Evolutionary conservation across 1,139 yeast species (phyloP), one percentile per base, ranked within the genome.

Genomic region (Hanseniaspora gamundiae): DNA sequence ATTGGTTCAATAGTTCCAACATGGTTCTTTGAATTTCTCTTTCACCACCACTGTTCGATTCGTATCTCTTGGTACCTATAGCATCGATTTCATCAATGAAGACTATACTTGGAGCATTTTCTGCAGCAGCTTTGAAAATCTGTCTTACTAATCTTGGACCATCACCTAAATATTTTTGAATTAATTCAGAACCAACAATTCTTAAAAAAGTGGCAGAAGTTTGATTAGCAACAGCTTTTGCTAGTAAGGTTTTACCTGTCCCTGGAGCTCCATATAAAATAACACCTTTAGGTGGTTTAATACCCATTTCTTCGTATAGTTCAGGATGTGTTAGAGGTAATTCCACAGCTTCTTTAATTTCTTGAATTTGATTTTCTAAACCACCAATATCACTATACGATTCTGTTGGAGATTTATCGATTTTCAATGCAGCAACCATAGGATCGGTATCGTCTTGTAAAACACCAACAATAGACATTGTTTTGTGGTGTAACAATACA

Each of bases 41-140:
- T 67, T 91, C 98, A 59, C 97, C 98, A 33, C 98, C 97, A 29
- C 95, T 82, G 24, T 91, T 78, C 1, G 96, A 86, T 49, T 91
- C 98, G 63, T 88, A 91, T 65, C 99, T 80, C 65, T 91, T 91
- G 19, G 95, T 84, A 64, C 98, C 99, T 61, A 93, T 91, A 39
- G 99, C 98, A 67, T 93, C 99, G 59, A 93, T 91, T 68, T 93
- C 99, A 67, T 93, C 99, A 54, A 93, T 93, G 60, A 93, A 93
- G 35, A 93, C 96, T 69, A 93, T 93, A 9, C 95, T 81, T 38
- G 99, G 98, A 0, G 98, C 96, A 62, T 88, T 82, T 52, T 93
- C 98, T 14, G 91, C 94, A 4, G 99, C 99, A 46, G 87, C 85
- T 64, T 87, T 94, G 73, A 93, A 93, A 51, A 93, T 80, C 59